Base-by-base conservation (phyloP, 169 alveolate species). In the Eimeria tenella region DNA sequence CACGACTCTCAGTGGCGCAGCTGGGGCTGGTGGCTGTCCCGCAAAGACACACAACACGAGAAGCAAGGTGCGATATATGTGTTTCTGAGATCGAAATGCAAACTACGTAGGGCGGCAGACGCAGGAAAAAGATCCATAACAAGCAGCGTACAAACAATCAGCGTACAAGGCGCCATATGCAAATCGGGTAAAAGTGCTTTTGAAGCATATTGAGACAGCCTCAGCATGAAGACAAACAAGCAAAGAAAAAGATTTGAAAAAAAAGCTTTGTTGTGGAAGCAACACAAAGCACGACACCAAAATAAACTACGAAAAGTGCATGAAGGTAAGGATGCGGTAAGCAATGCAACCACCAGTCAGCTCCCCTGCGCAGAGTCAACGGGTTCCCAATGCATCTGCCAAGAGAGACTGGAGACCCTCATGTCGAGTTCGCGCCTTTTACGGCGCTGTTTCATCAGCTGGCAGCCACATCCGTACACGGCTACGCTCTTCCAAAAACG, bases 1-100 rank as follows among this genome's bases (percentile, higher is more conserved):
- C 65, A 96, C 96, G 79, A 97, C 98, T 60, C 97, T 96, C 90
- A 98, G 95, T 17, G 96, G 93, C 93, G 97, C 99, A 82, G 97
- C 98, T 4, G 74, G 86, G 49, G 77, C 71, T 52, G 70, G 55
- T 1, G 86, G 73, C 83, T 73, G 62, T 10, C 49, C 70, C 50
- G 87, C 77, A 23, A 53, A 42, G 9, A 50, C 56, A 55, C 21
- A 60, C 82, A 9, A 75, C 77, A 42, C 77, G 21, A 25, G 56
- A 52, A 91, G 25, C 15, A 13, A n/a, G 3, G 21, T 13, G 50
- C 11, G 3, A 50, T 19, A 55, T 21, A 50, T 25, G 60, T 95
- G 0, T 9, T 53, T 1, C 31, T 86, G 17, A 31, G 13, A n/a
- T 58, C 49, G 17, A 71, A 53, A 53, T 52, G 55, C 21, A 55